Evolutionary conservation across 306 rosid genomes (phyloP).

Genomic region (Hylodesmum podocarpum): DNA sequence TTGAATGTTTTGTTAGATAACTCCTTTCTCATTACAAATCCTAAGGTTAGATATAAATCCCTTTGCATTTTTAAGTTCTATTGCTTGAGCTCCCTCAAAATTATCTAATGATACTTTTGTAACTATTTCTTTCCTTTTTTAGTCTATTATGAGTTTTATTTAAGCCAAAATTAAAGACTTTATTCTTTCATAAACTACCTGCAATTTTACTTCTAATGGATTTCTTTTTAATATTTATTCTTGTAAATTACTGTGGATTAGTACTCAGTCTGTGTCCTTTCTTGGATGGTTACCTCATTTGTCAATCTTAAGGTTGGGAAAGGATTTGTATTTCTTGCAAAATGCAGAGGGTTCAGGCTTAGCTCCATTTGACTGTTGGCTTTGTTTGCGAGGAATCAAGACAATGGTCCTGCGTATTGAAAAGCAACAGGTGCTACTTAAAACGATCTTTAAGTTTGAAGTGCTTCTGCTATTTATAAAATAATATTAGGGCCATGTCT

Average conservation of each 20-base stretch:
- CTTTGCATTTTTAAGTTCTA: constrained; percentile 15
- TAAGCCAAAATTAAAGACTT: neutral
- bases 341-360: constrained; percentile 92
- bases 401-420: constrained; percentile 89
- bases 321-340: constrained; percentile 82
- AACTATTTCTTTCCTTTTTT: constrained; percentile 1
- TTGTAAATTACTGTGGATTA: neutral
- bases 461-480: constrained; percentile 20
- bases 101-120: neutral
- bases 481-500: neutral
- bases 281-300: constrained; percentile 19
- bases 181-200: neutral
- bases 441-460: constrained; percentile 6
- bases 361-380: constrained; percentile 94
- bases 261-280: neutral
- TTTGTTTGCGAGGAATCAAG: constrained; percentile 85
- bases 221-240: neutral
- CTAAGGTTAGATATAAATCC: neutral
- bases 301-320: constrained; percentile 59
- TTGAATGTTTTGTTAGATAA: neutral
- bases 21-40: neutral
- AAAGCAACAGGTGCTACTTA: constrained; percentile 82
- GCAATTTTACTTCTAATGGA: neutral
- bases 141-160: neutral
- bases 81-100: constrained; percentile 6